Conservation (phyloP, 129 eudicot genomes). For the Flaveria sonorensis region DNA sequence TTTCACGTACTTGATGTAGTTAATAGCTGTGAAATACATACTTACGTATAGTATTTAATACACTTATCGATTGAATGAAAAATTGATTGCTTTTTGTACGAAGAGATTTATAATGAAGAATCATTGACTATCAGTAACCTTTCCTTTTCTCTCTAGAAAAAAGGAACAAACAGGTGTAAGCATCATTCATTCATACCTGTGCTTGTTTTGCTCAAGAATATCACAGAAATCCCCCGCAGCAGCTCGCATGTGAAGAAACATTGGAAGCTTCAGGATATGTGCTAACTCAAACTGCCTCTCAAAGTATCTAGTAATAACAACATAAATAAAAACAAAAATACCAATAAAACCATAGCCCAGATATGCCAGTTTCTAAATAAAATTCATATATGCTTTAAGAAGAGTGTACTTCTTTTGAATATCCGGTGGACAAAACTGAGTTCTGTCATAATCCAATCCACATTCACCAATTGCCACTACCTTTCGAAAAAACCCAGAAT, state of each 20-base stretch:
- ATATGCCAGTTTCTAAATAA: background rate
- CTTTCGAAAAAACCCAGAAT: constrained; percentile 39
- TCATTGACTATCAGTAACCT: background rate
- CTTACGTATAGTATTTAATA: background rate
- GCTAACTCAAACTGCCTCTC: constrained; percentile 97
- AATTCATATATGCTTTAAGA: constrained; percentile 7
- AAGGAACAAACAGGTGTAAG: background rate
- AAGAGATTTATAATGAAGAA: background rate
- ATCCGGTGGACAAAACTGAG: constrained; percentile 92
- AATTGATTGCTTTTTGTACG: background rate
- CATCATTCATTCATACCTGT: constrained; percentile 51
- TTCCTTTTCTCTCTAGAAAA: no score
- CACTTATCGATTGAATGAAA: background rate
- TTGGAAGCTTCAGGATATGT: constrained; percentile 75
- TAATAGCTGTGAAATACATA: background rate
- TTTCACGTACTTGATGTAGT: background rate
- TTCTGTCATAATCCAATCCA: constrained; percentile 97
- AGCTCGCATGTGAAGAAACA: constrained; percentile 99
- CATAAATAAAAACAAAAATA: background rate
- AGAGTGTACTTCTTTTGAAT: constrained; percentile 74
- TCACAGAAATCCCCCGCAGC: constrained; percentile 90
- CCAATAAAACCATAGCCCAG: background rate
- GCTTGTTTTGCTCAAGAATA: constrained; percentile 74
- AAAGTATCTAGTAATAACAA: constrained; percentile 62
- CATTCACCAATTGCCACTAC: constrained; percentile 99